These are phyloP conservation scores for Verticillium albo-atrum DNA, from an alignment of 2,329 filamentous ascomycete species.

Conservation along the genomic window DNA sequence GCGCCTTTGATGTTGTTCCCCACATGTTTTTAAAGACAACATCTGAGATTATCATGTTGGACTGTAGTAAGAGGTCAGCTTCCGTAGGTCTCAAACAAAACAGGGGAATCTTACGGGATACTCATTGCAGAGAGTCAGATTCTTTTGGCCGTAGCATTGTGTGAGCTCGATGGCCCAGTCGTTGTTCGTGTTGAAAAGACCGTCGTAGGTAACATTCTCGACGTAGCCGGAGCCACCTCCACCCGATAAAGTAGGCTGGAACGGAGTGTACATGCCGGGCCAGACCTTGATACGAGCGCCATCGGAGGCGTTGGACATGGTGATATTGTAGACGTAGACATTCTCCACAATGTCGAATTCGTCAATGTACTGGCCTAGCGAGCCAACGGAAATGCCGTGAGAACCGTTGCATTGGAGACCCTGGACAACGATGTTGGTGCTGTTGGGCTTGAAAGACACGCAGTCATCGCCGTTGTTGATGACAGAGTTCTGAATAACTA, in stretches of 20 bases:
- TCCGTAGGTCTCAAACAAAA: neutral
- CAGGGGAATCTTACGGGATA: slow-evolving; percentile 5
- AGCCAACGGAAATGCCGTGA: slow-evolving; percentile 70
- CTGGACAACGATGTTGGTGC: slow-evolving; percentile 63
- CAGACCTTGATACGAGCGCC: slow-evolving; percentile 72
- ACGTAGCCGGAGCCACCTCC: slow-evolving; percentile 58
- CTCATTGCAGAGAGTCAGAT: slow-evolving; percentile 8
- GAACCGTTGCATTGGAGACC: slow-evolving; percentile 64
- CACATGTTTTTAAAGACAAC: slow-evolving; percentile 12
- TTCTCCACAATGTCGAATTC: slow-evolving; percentile 66
- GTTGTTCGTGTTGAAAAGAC: slow-evolving; percentile 55
- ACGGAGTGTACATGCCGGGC: slow-evolving; percentile 44
- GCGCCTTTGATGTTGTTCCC: slow-evolving; percentile 9
- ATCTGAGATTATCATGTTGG: slow-evolving; percentile 11
- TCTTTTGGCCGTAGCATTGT: slow-evolving; percentile 7
- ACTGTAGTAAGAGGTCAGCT: neutral
- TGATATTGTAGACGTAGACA: slow-evolving; percentile 58
- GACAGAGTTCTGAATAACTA: slow-evolving; percentile 63
- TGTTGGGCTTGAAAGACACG: slow-evolving; percentile 71
- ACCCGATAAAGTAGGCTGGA: slow-evolving; percentile 50
- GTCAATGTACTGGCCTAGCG: slow-evolving; percentile 61
- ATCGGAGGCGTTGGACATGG: slow-evolving; percentile 56
- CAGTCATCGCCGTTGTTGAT: slow-evolving; percentile 66
- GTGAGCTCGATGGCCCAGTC: slow-evolving; percentile 35
- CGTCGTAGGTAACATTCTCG: slow-evolving; percentile 63